Conservation (phyloP, 257 asterid genomes). For the Solanum tarapatanum region DNA sequence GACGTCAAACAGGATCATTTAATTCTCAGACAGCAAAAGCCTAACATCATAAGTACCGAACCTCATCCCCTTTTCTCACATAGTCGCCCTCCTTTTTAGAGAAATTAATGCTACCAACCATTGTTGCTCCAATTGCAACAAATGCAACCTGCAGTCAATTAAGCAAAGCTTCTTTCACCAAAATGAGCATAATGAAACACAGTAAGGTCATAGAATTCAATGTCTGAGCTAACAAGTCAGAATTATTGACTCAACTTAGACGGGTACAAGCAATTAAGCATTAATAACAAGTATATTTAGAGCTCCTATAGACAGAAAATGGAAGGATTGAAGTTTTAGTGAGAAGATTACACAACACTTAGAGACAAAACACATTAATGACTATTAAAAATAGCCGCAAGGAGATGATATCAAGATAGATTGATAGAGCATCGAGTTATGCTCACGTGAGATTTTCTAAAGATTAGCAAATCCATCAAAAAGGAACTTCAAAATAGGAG, state of each 20-base stretch:
- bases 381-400: neutral
- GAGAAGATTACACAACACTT: neutral
- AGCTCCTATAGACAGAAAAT: neutral
- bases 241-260: neutral
- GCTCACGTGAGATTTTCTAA: neutral
- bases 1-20: neutral
- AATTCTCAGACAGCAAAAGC: neutral
- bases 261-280: neutral
- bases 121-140: slow-evolving; percentile 98
- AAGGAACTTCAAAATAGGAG: neutral
- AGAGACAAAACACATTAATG: neutral
- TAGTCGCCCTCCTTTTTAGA: slow-evolving; percentile 49
- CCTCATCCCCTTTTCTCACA: slow-evolving; percentile 93
- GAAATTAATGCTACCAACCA: slow-evolving; percentile 96
- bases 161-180: neutral
- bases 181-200: neutral
- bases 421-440: neutral
- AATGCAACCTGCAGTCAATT: slow-evolving; percentile 66
- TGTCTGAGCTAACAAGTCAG: neutral
- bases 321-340: neutral
- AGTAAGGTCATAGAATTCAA: neutral
- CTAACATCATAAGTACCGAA: slow-evolving; percentile 2
- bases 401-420: neutral
- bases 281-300: neutral
- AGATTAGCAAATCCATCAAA: neutral